Evolutionary conservation across 257 asterid genomes (phyloP), one percentile per base, ranked within the genome.

Genomic region (Buddleja alternifolia): DNA sequence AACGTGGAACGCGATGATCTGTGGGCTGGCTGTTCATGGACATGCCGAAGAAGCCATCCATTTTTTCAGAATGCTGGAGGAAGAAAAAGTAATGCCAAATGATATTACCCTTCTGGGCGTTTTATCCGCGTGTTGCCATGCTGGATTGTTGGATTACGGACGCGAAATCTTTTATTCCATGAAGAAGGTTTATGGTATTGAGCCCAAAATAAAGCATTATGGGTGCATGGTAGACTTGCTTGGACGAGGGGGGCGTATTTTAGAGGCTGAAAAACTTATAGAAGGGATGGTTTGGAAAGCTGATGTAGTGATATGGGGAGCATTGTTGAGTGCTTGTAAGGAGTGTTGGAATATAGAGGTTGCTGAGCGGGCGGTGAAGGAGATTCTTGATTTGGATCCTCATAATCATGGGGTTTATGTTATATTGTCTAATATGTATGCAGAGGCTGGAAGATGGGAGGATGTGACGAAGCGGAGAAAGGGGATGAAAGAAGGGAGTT

Each of bases 361-460:
- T 74, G 98, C 95, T 17, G 95, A 88, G 80, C 71, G 93, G 66
- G 95, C 48, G 25, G 89, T 78, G 61, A 55, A 83, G 73, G 85
- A 90, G 71, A 93, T 93, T 74, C 85, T 71, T 48, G 70, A 54
- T 54, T 59, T 88, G 87, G 96, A 90, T 77, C 93, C 92, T 5
- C 67, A 59, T 41, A 88, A 83, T 75, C 96, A 88, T 25, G 95
- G 86, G 32, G 95, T 77, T 66, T 82, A 85, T 80, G 90, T 93
- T 51, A 82, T 86, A 42, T 76, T 93, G 80, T 90, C 97, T 39
- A 90, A 88, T 69, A 88, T 90, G 91, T 88, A 90, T 60, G 98
- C 98, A 0, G 93, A 92, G 82, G 85, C 84, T 24, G 96, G 87
- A 41, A 73, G 95, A 73, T 93, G 97, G 98, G 93, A 88, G 20